Percentiles rank a stretch among this genome's conserved stretches.
Conservation (phyloP, 2,329 filamentous ascomycete species). For the Blastomyces parvus region DNA sequence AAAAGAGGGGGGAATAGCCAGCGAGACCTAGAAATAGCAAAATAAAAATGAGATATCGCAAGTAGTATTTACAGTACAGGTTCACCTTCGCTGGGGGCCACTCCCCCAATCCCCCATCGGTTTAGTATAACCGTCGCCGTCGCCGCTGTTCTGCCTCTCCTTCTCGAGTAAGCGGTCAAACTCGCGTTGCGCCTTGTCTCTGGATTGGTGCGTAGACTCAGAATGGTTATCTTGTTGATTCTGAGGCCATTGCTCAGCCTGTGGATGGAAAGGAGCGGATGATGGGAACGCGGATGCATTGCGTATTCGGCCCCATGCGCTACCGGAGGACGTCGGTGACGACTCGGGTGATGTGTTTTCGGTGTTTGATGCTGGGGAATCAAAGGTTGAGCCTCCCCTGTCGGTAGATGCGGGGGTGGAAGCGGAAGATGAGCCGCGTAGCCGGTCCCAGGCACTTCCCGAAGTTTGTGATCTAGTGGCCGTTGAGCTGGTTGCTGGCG, state of each 20-base stretch:
- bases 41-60: not conserved
- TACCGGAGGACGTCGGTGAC: not conserved
- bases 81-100: not conserved
- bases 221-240: slow-evolving; percentile 10
- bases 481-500: slow-evolving; percentile 7
- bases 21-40: not conserved
- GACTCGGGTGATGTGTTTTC: not conserved
- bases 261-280: not conserved
- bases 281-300: slow-evolving; percentile 1
- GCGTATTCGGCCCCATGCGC: slow-evolving; percentile 9
- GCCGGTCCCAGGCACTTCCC: slow-evolving; percentile 32
- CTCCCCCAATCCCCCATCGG: slow-evolving; percentile 1
- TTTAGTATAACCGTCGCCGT: slow-evolving; percentile 11
- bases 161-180: slow-evolving; percentile 37
- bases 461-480: not conserved
- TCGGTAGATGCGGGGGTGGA: not conserved
- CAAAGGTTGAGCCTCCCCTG: not conserved
- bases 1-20: not conserved
- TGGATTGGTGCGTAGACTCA: slow-evolving; percentile 16
- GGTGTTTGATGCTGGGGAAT: not conserved
- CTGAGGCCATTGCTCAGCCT: slow-evolving; percentile 8
- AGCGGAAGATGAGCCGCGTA: slow-evolving; percentile 18
- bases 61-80: not conserved
- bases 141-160: slow-evolving; percentile 26
- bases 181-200: slow-evolving; percentile 34